Conservation (phyloP, 768 basidiomycete genomes). For the Calocybe indica region DNA sequence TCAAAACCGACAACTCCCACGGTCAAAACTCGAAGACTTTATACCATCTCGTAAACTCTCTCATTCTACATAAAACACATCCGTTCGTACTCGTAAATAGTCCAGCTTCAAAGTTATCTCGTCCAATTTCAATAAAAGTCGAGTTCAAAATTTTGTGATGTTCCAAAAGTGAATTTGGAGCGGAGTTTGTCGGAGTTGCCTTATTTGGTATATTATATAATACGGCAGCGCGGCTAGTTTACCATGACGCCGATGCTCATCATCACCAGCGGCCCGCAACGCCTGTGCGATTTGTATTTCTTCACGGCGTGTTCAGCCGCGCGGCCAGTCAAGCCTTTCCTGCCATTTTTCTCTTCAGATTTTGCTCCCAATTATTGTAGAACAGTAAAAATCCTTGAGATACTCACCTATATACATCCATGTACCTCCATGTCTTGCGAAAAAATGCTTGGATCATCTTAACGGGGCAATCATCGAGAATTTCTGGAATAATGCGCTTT, state of each 20-base stretch:
- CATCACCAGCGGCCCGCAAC: not conserved
- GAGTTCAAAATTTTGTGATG: too few species aligned
- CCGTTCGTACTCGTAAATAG: too few species aligned
- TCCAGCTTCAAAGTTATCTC: too few species aligned
- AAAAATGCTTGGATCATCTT: conserved; percentile 11
- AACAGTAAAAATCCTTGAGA: not conserved
- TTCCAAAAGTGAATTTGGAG: too few species aligned
- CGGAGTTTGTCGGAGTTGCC: too few species aligned
- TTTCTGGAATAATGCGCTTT: conserved; percentile 10
- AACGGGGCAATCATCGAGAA: conserved; percentile 5
- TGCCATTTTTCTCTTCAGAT: not conserved
- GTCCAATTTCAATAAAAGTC: too few species aligned
- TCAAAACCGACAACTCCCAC: too few species aligned
- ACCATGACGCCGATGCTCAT: not conserved
- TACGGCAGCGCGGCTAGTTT: not conserved
- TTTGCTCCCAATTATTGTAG: not conserved
- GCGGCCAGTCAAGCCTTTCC: not conserved
- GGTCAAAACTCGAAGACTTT: too few species aligned
- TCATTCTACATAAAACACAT: too few species aligned
- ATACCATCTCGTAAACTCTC: too few species aligned
- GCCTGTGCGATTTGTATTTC: not conserved
- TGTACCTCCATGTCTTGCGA: conserved; percentile 11
- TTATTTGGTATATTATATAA: too few species aligned
- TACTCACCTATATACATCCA: conserved; percentile 11
- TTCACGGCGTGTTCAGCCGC: not conserved